Percentiles rank a stretch among this genome's conserved stretches.
phyloP scores from a whole-genome alignment of 83 land plant genomes.

The Picea abies region DNA sequence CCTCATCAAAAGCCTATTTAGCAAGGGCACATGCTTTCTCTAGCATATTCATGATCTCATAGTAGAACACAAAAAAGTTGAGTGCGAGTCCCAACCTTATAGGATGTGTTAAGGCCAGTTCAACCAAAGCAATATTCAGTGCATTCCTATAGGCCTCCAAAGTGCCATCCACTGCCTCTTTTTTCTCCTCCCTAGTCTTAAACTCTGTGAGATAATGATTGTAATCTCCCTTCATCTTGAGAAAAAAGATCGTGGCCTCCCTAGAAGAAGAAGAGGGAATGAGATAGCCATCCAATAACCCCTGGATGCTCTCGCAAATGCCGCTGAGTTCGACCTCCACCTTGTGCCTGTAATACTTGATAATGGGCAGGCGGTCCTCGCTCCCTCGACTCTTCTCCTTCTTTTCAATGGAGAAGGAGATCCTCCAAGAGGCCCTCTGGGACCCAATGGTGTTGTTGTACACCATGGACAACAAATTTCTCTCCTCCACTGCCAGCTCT shows the following conservation, averaged over 20 bases:
- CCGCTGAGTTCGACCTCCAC: conserved; percentile 42
- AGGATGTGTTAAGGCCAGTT: too few species aligned
- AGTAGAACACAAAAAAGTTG: too few species aligned
- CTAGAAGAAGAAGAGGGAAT: conserved; percentile 35
- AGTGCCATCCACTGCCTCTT: conserved; percentile 54
- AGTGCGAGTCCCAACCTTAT: too few species aligned
- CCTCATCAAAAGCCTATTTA: too few species aligned
- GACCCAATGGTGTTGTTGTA: conserved; percentile 56
- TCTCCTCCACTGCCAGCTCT: conserved; percentile 46
- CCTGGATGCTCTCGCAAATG: conserved; percentile 48
- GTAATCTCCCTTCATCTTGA: too few species aligned
- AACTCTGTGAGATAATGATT: conserved; percentile 29
- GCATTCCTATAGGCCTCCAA: conserved; percentile 31
- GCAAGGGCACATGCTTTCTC: too few species aligned
- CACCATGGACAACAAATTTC: conserved; percentile 46
- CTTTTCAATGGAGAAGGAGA: conserved; percentile 54
- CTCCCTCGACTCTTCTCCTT: conserved; percentile 54
- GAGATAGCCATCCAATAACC: conserved; percentile 40
- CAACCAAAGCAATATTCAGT: too few species aligned
- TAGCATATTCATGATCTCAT: too few species aligned
- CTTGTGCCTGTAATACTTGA: conserved; percentile 43
- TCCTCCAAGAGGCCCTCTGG: conserved; percentile 44
- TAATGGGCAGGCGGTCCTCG: conserved; percentile 50
- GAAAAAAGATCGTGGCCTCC: not conserved
- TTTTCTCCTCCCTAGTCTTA: conserved; percentile 54